Percentiles rank a stretch among this genome's conserved stretches.
phyloP scores from a whole-genome alignment of 768 basidiomycete genomes.

The Boletus edulis region DNA sequence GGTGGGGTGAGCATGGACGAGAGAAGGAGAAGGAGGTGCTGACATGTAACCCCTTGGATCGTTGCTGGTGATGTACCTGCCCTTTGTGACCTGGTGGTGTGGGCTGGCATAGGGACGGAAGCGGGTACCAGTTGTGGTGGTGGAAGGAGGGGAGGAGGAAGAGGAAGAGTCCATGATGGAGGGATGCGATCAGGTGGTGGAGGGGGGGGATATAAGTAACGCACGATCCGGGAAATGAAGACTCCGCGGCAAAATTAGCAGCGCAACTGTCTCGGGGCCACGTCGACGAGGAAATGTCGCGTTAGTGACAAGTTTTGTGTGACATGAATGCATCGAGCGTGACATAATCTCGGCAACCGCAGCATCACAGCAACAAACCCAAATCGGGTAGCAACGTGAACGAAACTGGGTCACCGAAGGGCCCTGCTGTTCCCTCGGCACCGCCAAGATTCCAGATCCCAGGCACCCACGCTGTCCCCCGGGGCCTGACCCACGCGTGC shows the following conservation, averaged over 20 bases:
- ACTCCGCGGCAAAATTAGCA: conserved; percentile 32
- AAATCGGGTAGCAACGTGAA: conserved; percentile 36
- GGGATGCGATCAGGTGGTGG: conserved; percentile 3
- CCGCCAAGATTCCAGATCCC: conserved; percentile 44
- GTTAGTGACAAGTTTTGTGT: conserved; percentile 22
- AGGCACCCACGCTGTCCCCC: conserved; percentile 27
- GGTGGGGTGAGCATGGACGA: conserved; percentile 1
- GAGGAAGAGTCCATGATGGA: conserved; percentile 41
- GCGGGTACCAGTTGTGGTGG: conserved; percentile 32
- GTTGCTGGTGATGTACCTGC: conserved; percentile 86
- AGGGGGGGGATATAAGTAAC: conserved; percentile 20
- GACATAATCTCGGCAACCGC: conserved; percentile 34
- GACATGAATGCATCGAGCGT: conserved; percentile 26
- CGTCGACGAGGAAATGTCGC: conserved; percentile 36
- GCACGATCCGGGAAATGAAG: conserved; percentile 22
- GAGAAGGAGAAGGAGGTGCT: conserved; percentile 24
- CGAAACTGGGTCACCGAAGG: conserved; percentile 28
- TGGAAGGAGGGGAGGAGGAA: conserved; percentile 29
- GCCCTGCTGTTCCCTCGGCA: conserved; percentile 36
- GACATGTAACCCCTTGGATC: conserved; percentile 89
- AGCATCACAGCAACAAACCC: conserved; percentile 31
- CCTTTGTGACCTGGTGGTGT: conserved; percentile 79
- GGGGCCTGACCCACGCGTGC: conserved; percentile 11
- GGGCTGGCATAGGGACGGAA: conserved; percentile 72
- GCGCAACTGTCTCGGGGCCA: conserved; percentile 31